A percentile compares a stretch with the other conserved stretches of the same genome.
Conservation (phyloP, 768 basidiomycete species). For the Dioszegia hungarica region DNA sequence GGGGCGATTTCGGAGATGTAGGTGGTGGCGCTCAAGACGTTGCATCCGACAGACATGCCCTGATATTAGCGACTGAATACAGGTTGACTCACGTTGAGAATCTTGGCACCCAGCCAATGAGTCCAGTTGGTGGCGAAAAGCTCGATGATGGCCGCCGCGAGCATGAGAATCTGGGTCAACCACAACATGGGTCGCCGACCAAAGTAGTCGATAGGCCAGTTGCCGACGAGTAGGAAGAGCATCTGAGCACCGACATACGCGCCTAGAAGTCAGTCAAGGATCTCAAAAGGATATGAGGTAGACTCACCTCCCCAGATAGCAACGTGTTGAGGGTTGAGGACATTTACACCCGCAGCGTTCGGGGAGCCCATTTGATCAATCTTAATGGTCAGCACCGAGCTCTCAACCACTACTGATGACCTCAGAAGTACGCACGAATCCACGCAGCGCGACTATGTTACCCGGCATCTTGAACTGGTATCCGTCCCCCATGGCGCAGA, state of each 20-base stretch:
- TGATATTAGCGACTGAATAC: neutral
- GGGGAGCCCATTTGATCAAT: constrained; percentile 1
- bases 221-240: neutral
- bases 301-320: neutral
- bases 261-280: neutral
- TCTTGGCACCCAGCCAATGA: constrained; percentile 7
- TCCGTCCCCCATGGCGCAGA: constrained; percentile 26
- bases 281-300: neutral
- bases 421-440: too few species aligned
- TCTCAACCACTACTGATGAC: too few species aligned
- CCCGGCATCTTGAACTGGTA: constrained; percentile 7
- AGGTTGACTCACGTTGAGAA: neutral
- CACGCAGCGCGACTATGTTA: constrained; percentile 2
- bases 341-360: neutral
- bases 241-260: neutral
- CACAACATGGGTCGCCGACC: constrained; percentile 10
- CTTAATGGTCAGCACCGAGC: too few species aligned
- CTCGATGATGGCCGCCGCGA: constrained; percentile 1
- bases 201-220: constrained; percentile 14
- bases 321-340: neutral
- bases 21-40: constrained; percentile 3
- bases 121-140: constrained; percentile 5
- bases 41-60: constrained; percentile 12
- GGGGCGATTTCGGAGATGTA: constrained; percentile 27
- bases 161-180: constrained; percentile 5